A percentile compares a stretch with the other conserved stretches of the same genome.
These are phyloP conservation scores for Anastatica hierochuntica DNA, from an alignment of 345 rosid genomes.

Conservation along the genomic window DNA sequence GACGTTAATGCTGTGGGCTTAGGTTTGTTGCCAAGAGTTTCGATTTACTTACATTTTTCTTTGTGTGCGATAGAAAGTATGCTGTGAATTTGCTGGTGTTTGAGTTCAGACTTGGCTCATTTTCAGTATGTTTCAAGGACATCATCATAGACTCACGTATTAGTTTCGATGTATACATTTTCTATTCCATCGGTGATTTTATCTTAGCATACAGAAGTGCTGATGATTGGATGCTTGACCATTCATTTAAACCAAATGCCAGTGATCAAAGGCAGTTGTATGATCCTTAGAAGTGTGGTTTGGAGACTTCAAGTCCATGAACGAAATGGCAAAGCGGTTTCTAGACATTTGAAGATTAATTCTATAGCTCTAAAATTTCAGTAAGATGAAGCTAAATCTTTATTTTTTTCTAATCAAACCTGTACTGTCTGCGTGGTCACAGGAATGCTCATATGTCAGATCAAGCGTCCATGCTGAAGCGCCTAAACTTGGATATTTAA, in stretches of 20 bases:
- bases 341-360: neutral
- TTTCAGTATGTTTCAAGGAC: neutral
- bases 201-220: neutral
- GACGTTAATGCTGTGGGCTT: neutral
- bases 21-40: neutral
- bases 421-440: neutral
- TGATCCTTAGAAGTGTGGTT: neutral
- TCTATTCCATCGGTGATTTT: neutral
- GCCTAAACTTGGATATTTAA: neutral
- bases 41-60: neutral
- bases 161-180: neutral
- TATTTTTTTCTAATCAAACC: neutral
- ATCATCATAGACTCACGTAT: neutral
- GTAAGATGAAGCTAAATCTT: neutral
- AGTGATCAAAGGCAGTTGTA: neutral
- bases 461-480: neutral
- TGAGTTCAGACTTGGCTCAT: neutral
- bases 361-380: neutral
- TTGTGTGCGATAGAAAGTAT: neutral
- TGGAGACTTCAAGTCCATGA: neutral
- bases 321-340: neutral
- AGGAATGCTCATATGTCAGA: neutral
- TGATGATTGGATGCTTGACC: neutral
- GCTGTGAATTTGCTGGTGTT: neutral
- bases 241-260: neutral